Evolutionary conservation across 805 yeast species (phyloP), one percentile per base, ranked within the genome.

Genomic region (Nakazawaea populi): DNA sequence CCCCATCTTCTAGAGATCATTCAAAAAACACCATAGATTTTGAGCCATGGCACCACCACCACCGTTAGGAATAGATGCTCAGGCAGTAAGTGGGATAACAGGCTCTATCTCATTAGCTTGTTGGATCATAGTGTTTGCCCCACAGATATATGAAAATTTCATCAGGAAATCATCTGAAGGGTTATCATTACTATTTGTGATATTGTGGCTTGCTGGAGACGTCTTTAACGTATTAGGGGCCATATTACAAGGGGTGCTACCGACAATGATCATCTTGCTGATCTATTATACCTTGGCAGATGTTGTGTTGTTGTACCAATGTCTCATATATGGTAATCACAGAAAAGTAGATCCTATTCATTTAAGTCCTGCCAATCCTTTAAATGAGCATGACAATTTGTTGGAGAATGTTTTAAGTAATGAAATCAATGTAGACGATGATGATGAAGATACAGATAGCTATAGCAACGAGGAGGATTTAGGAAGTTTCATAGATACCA

Each of bases 61-160:
- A 29, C 87, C 90, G 3, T 75, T 84, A 28, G 75, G 77, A 31
- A 71, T 84, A 49, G 85, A 81, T 56, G 82, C 88, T 14, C 80
- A 80, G 56, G 87, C 87, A 14, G 80, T 87, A 18, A 82, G 89
- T 60, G 94, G 92, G 6, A 85, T 87, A 51, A 82, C 87, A 18
- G 88, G 86, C 53, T 89, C 96, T 10, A 89, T 94, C 36, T 92
- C 98, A 18, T 80, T 92, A 44, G 96, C 97, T 12, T 94, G 97
- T 66, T 92, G 99, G 99, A 85, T 94, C 53, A 91, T 94, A 46
- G 99, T 92, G 14, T 92, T 94, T 73, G 95, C 96, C 38, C 98
- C 98, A 9, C 98, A 92, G 64, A 86, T 94, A 43, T 91, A 89
- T 66, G 97, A 94, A 63, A 92, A 91, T 65, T 90, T 88, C 62